These are phyloP conservation scores for Fonsecaea pedrosoi DNA, from an alignment of 2,329 filamentous ascomycete species.

Conservation along the genomic window DNA sequence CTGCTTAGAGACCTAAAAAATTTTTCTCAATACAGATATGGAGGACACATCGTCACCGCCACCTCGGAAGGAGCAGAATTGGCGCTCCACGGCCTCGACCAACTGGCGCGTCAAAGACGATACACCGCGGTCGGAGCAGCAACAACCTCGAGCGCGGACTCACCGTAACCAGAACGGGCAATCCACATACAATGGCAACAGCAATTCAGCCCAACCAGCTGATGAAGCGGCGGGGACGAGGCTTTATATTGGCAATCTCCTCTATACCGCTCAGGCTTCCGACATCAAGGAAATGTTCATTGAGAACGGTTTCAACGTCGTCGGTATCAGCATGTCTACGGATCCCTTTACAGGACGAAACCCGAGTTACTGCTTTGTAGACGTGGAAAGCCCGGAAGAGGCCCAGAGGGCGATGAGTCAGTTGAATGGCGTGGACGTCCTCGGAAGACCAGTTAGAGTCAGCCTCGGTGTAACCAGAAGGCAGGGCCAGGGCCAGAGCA, in stretches of 20 bases:
- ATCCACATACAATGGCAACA: not conserved
- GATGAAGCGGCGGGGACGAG: constrained; percentile 46
- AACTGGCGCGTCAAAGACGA: constrained; percentile 54
- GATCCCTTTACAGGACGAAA: constrained; percentile 73
- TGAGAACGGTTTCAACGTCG: constrained; percentile 49
- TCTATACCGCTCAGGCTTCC: constrained; percentile 60
- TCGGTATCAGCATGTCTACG: constrained; percentile 71
- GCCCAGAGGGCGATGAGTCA: constrained; percentile 65
- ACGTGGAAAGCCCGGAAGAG: constrained; percentile 64
- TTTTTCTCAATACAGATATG: constrained; percentile 11
- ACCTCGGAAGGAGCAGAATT: constrained; percentile 25
- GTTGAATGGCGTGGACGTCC: constrained; percentile 62
- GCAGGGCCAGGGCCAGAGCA: constrained; percentile 11
- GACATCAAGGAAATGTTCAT: constrained; percentile 59
- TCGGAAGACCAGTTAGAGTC: constrained; percentile 67
- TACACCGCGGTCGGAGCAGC: constrained; percentile 42
- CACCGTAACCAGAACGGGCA: constrained; percentile 14
- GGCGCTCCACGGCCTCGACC: constrained; percentile 36
- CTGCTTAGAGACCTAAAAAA: too few species aligned
- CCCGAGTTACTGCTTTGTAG: constrained; percentile 77
- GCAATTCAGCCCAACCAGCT: constrained; percentile 10
- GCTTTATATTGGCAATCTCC: constrained; percentile 63
- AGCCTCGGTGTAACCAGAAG: constrained; percentile 65
- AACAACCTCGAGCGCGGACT: constrained; percentile 48
- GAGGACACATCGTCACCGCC: constrained; percentile 39